phyloP scores from a whole-genome alignment of 306 rosid genomes.

The Rosa chinensis region DNA sequence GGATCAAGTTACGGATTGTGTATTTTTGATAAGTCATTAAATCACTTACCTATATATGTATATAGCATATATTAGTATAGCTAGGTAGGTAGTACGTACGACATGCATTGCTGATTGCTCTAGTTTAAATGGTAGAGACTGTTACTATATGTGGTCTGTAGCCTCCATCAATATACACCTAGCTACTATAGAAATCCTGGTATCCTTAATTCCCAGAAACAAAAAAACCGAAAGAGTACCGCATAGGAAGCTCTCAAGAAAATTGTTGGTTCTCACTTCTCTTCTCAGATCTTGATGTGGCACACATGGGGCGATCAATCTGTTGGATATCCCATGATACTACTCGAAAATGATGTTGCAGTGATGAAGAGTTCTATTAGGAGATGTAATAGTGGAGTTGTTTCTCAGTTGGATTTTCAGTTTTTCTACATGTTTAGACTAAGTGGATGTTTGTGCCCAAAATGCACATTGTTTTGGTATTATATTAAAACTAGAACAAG shows the following conservation, averaged over 20 bases:
- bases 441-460: too few species aligned
- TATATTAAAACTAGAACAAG: too few species aligned
- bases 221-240: too few species aligned
- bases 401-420: too few species aligned
- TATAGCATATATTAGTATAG: neutral
- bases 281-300: constrained; percentile 8
- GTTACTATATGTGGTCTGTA: neutral
- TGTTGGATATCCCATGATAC: neutral
- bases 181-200: neutral
- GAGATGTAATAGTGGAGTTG: too few species aligned
- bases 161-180: neutral
- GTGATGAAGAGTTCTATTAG: too few species aligned
- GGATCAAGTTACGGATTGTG: neutral
- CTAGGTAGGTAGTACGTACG: neutral
- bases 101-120: neutral
- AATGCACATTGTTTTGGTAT: too few species aligned
- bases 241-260: constrained; percentile 8
- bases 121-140: neutral
- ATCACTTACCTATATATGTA: too few species aligned
- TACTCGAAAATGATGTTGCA: too few species aligned
- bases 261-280: neutral
- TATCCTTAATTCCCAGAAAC: neutral
- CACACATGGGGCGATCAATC: constrained; percentile 5
- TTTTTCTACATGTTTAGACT: too few species aligned
- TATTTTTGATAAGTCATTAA: too few species aligned